Percentiles rank a stretch among this genome's conserved stretches.
These are phyloP conservation scores for Jamesozyma jinghongensis DNA, from an alignment of 805 yeast species.

Conservation along the genomic window DNA sequence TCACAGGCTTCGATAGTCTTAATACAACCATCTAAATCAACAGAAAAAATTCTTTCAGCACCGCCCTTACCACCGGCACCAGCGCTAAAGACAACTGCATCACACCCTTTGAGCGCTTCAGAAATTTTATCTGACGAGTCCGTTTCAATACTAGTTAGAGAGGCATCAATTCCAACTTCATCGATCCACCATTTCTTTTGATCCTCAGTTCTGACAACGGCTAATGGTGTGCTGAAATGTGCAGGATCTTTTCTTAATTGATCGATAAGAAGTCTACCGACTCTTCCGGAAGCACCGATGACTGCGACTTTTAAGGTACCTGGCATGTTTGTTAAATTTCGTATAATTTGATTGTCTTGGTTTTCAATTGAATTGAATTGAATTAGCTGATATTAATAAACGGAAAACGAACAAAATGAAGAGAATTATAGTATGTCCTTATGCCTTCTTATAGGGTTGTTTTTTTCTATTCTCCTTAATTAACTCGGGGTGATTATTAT, in stretches of 20 bases:
- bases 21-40: constrained; percentile 56
- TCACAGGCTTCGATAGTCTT: constrained; percentile 48
- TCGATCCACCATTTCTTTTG: constrained; percentile 35
- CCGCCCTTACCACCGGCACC: constrained; percentile 42
- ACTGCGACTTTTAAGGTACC: constrained; percentile 37
- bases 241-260: constrained; percentile 21
- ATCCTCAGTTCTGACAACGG: constrained; percentile 37
- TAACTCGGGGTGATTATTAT: too few relatives aligned
- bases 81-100: constrained; percentile 42
- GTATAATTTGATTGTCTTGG: too few relatives aligned
- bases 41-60: constrained; percentile 35
- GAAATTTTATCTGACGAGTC: constrained; percentile 30
- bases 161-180: constrained; percentile 31
- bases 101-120: constrained; percentile 36
- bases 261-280: constrained; percentile 42
- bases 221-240: constrained; percentile 31
- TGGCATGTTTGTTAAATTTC: too few relatives aligned
- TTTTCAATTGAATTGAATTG: too few relatives aligned
- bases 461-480: too few relatives aligned
- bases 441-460: too few relatives aligned
- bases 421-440: too few relatives aligned
- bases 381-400: too few relatives aligned
- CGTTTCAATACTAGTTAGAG: constrained; percentile 33
- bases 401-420: too few relatives aligned
- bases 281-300: constrained; percentile 55